Conservation (phyloP, 2,329 filamentous ascomycete genomes). For the Whalleya microplaca region DNA sequence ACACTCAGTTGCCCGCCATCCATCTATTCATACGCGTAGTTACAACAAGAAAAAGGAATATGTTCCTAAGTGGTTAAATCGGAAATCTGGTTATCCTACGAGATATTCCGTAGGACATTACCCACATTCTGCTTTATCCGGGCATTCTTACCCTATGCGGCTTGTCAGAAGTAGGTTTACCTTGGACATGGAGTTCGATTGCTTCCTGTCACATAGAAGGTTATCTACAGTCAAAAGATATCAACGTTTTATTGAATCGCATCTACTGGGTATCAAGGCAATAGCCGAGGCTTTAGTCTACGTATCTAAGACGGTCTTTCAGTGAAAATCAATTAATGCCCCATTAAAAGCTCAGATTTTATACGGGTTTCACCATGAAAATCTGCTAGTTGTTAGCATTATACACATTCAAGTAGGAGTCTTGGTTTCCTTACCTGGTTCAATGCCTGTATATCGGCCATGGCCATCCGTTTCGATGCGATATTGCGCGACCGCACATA, state of each 20-base stretch:
- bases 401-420: background rate
- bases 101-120: too few relatives aligned
- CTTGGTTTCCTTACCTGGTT: slow-evolving; percentile 69
- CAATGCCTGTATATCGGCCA: slow-evolving; percentile 79
- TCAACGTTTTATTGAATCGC: slow-evolving; percentile 10
- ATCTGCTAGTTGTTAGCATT: slow-evolving; percentile 33
- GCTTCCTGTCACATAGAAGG: too few relatives aligned
- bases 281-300: slow-evolving; percentile 13
- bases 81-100: too few relatives aligned
- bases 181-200: background rate
- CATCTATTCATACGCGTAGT: too few relatives aligned
- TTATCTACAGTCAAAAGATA: background rate
- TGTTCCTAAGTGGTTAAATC: too few relatives aligned
- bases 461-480: slow-evolving; percentile 82
- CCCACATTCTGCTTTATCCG: too few relatives aligned
- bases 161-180: background rate
- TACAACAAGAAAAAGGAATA: too few relatives aligned
- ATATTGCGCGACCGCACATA: slow-evolving; percentile 82
- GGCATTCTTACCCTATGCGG: too few relatives aligned
- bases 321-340: background rate
- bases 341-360: slow-evolving; percentile 7
- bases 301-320: background rate
- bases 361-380: slow-evolving; percentile 41
- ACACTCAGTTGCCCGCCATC: too few relatives aligned
- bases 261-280: slow-evolving; percentile 34